Percentiles rank a stretch among this genome's conserved stretches.
Conservation (phyloP, 768 basidiomycete species). For the Hemileccinum rubropunctum region DNA sequence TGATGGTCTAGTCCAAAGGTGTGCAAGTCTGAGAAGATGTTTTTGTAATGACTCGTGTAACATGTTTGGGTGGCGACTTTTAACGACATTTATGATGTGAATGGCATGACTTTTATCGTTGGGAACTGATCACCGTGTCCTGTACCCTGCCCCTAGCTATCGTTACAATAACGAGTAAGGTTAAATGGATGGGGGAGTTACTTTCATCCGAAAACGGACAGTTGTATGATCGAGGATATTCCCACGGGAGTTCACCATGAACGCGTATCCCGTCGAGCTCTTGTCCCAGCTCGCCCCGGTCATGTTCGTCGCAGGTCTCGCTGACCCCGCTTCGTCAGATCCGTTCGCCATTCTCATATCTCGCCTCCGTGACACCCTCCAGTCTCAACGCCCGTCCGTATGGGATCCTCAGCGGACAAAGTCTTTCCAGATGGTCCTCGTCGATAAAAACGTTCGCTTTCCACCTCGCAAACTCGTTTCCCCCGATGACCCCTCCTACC, state of each 20-base stretch:
- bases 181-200: too few species aligned
- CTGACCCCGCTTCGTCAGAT: slow-evolving; percentile 38
- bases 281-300: slow-evolving; percentile 87
- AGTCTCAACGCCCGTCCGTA: slow-evolving; percentile 59
- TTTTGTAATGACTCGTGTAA: background rate
- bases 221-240: too few species aligned
- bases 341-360: slow-evolving; percentile 56
- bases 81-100: background rate
- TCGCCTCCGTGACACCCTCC: slow-evolving; percentile 69
- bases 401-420: slow-evolving; percentile 73
- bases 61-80: background rate
- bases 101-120: too few species aligned
- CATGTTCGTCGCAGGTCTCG: slow-evolving; percentile 90
- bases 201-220: background rate
- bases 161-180: slow-evolving; percentile 14
- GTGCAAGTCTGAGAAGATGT: background rate
- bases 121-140: too few species aligned
- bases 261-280: slow-evolving; percentile 89
- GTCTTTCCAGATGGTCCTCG: slow-evolving; percentile 79
- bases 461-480: slow-evolving; percentile 78
- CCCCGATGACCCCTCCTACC: slow-evolving; percentile 55
- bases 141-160: background rate
- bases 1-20: slow-evolving; percentile 5
- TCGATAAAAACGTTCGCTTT: slow-evolving; percentile 81
- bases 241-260: too few species aligned